phyloP scores from a whole-genome alignment of 305 asterid genomes.

The Rubia tinctorum region DNA sequence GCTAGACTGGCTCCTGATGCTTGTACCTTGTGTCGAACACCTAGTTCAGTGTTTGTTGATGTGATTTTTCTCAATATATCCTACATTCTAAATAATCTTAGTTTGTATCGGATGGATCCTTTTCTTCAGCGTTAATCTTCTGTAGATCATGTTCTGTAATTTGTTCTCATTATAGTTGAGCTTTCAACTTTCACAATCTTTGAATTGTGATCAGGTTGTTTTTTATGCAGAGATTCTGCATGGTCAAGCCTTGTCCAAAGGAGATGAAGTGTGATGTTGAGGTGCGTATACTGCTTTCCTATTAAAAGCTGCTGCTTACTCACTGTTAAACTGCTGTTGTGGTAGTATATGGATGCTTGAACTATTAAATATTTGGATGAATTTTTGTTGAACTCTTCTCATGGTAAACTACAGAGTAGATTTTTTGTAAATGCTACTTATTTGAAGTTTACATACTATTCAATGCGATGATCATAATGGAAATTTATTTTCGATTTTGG shows the following conservation, averaged over 20 bases:
- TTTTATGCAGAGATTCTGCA: slow-evolving; percentile 82
- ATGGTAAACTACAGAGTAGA: neutral
- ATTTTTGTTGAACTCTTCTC: neutral
- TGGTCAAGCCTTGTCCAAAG: slow-evolving; percentile 95
- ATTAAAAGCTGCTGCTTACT: neutral
- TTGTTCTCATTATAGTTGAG: neutral
- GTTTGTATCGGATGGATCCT: neutral
- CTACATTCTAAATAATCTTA: too few relatives aligned
- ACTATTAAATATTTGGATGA: neutral
- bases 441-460: neutral
- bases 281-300: slow-evolving; percentile 44
- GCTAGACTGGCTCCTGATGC: neutral
- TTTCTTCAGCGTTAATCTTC: too few relatives aligned
- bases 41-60: neutral
- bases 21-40: neutral
- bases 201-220: slow-evolving; percentile 29
- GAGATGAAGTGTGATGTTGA: slow-evolving; percentile 99
- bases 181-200: too few relatives aligned
- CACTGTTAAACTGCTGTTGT: neutral
- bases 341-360: neutral
- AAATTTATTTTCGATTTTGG: neutral
- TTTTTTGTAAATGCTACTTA: neutral
- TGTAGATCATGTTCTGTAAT: neutral
- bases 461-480: neutral
- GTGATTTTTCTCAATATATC: neutral